Evolutionary conservation across 768 basidiomycete genomes (phyloP).

Genomic region (Gymnopilus dilepis): DNA sequence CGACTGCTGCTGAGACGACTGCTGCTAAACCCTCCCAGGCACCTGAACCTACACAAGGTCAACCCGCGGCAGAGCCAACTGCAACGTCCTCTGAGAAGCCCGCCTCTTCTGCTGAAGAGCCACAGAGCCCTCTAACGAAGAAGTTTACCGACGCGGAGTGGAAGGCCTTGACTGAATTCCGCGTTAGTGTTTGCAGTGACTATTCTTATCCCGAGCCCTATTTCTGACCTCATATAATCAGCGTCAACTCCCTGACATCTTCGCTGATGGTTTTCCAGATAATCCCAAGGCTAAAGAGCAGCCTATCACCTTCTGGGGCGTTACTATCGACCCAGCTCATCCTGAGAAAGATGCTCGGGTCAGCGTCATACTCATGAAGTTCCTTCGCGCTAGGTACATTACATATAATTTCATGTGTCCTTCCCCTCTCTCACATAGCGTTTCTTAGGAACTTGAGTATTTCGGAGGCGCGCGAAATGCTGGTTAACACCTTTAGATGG

Average conservation of each 20-base stretch:
- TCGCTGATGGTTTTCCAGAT: constrained; percentile 66
- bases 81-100: constrained; percentile 15
- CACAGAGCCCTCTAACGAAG: constrained; percentile 71
- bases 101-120: constrained; percentile 45
- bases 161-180: constrained; percentile 68
- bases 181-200: constrained; percentile 49
- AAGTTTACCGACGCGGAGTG: constrained; percentile 77
- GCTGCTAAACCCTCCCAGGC: background rate
- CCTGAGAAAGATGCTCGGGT: constrained; percentile 62
- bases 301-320: constrained; percentile 72
- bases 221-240: constrained; percentile 20
- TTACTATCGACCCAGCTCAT: constrained; percentile 62
- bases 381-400: constrained; percentile 71
- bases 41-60: constrained; percentile 15
- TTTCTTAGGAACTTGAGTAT: constrained; percentile 54
- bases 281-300: constrained; percentile 54
- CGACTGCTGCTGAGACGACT: constrained; percentile 11
- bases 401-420: background rate
- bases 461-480: constrained; percentile 63
- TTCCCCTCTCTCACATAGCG: background rate
- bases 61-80: constrained; percentile 7
- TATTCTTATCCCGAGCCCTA: background rate
- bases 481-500: constrained; percentile 74
- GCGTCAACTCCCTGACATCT: constrained; percentile 54
- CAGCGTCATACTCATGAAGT: constrained; percentile 83